Conservation (phyloP, 1,284 basidiomycete genomes). For the Sanghuangporus weigelae region DNA sequence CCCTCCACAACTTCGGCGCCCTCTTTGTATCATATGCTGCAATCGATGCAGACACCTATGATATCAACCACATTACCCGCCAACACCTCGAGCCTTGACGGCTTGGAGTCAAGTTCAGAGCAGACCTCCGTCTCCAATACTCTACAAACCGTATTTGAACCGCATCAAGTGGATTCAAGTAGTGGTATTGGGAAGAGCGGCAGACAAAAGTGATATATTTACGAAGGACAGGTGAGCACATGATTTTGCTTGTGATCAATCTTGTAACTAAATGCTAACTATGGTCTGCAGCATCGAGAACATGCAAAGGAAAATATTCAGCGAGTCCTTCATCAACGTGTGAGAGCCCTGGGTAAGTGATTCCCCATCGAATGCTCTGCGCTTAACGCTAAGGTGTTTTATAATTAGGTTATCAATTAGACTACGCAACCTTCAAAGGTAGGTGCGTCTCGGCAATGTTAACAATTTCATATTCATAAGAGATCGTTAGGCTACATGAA, state of each 20-base stretch:
- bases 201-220: slow-evolving; percentile 11
- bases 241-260: too few species aligned
- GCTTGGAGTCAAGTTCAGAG: neutral
- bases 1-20: slow-evolving; percentile 1
- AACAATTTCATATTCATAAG: neutral
- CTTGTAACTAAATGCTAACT: neutral
- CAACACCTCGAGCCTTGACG: neutral
- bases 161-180: neutral
- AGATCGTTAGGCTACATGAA: slow-evolving; percentile 2
- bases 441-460: slow-evolving; percentile 8
- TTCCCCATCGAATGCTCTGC: neutral
- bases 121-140: neutral
- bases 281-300: slow-evolving; percentile 11
- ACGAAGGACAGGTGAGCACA: slow-evolving; percentile 5
- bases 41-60: neutral
- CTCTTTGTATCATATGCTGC: neutral
- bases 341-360: slow-evolving; percentile 3
- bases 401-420: slow-evolving; percentile 46
- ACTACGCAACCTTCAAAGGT: slow-evolving; percentile 51
- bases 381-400: neutral
- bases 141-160: neutral
- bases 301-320: slow-evolving; percentile 3
- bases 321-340: slow-evolving; percentile 2
- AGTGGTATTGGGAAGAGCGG: slow-evolving; percentile 11
- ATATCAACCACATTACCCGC: neutral